Conservation (phyloP, 2,329 filamentous ascomycete species). For the Fusarium redolens region DNA sequence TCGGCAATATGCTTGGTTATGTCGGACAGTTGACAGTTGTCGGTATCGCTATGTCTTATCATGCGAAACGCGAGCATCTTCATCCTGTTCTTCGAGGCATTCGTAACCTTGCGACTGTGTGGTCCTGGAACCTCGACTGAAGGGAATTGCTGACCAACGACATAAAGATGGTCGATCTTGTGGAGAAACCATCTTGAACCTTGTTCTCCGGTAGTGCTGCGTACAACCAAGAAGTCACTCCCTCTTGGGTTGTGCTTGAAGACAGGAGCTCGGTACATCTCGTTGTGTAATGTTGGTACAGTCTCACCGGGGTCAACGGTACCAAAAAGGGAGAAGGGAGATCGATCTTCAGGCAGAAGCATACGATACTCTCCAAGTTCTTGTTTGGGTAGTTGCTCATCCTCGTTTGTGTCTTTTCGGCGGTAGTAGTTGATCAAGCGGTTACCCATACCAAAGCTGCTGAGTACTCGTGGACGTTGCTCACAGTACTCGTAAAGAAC, state of each 20-base stretch:
- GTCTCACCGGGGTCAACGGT: conserved; percentile 91
- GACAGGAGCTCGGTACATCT: conserved; percentile 93
- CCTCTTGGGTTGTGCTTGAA: conserved; percentile 84
- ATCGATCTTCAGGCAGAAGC: conserved; percentile 91
- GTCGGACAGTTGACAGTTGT: conserved; percentile 79
- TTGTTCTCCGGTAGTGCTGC: conserved; percentile 81
- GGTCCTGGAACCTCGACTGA: conserved; percentile 92
- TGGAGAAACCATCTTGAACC: conserved; percentile 85
- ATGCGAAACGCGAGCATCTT: conserved; percentile 96
- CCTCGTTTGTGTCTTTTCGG: conserved; percentile 78
- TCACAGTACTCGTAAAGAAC: conserved; percentile 96
- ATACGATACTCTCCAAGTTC: conserved; percentile 91
- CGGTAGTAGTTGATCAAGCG: conserved; percentile 97
- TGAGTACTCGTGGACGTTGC: conserved; percentile 89
- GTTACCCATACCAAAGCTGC: conserved; percentile 97
- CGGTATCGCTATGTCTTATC: conserved; percentile 78
- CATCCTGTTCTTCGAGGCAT: conserved; percentile 94
- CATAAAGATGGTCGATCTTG: conserved; percentile 89
- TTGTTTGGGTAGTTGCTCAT: conserved; percentile 78
- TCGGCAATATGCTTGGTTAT: conserved; percentile 94
- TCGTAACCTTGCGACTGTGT: conserved; percentile 94
- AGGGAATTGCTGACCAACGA: conserved; percentile 93
- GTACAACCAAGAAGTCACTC: conserved; percentile 88
- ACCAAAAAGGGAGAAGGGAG: conserved; percentile 94
- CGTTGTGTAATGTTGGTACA: conserved; percentile 90